These are phyloP conservation scores for Cladorrhinum sp. DNA, from an alignment of 2,329 filamentous ascomycete genomes.

Conservation along the genomic window DNA sequence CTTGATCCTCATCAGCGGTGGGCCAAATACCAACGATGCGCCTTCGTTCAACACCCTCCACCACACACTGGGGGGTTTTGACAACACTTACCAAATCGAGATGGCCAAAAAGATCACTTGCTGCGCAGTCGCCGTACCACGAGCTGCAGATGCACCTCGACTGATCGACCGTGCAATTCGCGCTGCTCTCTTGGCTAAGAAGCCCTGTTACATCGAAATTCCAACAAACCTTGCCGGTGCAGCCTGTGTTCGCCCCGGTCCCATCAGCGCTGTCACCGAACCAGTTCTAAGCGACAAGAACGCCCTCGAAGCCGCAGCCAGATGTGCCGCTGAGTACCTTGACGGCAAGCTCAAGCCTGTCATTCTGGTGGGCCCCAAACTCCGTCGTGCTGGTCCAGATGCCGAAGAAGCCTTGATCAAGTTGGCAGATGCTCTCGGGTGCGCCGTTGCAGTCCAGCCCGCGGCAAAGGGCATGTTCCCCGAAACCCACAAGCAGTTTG, in stretches of 20 bases:
- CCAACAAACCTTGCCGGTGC: conserved; percentile 30
- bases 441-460: conserved; percentile 30
- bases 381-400: conserved; percentile 18
- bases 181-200: conserved; percentile 25
- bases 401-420: conserved; percentile 26
- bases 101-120: conserved; percentile 34
- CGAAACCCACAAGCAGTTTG: conserved; percentile 29
- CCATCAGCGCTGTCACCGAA: conserved; percentile 28
- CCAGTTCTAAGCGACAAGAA: conserved; percentile 20
- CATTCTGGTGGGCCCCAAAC: conserved; percentile 29
- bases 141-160: conserved; percentile 28
- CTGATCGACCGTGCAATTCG: conserved; percentile 30
- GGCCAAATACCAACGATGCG: conserved; percentile 30
- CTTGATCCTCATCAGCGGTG: conserved; percentile 28
- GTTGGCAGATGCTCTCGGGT: conserved; percentile 30
- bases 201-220: conserved; percentile 32
- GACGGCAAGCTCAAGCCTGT: conserved; percentile 29
- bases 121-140: conserved; percentile 29
- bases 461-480: conserved; percentile 32
- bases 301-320: conserved; percentile 28
- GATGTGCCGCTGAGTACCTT: conserved; percentile 25
- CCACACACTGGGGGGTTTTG: conserved; percentile 30
- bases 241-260: conserved; percentile 29
- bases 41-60: conserved; percentile 30
- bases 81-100: conserved; percentile 32